These are phyloP conservation scores for Skeletonema grethae DNA, from an alignment of 108 stramenopile genomes.

Conservation along the genomic window DNA sequence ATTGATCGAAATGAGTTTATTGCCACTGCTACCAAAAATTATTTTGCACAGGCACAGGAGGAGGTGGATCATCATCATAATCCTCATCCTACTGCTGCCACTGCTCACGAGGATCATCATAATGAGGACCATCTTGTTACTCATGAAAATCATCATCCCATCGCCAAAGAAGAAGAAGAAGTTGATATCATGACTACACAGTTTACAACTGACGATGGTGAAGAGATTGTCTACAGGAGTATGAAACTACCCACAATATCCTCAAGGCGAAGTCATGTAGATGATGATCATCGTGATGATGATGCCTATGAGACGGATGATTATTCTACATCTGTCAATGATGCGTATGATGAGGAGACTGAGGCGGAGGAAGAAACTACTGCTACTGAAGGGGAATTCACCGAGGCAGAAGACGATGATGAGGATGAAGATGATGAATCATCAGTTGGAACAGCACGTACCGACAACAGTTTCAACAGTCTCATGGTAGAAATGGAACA, in stretches of 20 bases:
- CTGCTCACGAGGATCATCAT: too few species aligned
- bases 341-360: not conserved
- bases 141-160: too few species aligned
- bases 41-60: too few species aligned
- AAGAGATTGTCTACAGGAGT: not conserved
- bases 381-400: not conserved
- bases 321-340: not conserved
- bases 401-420: not conserved
- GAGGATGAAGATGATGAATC: not conserved
- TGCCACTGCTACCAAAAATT: too few species aligned
- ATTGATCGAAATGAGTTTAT: too few species aligned
- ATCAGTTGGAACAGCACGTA: not conserved
- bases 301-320: not conserved
- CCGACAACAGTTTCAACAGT: not conserved
- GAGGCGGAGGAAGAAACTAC: not conserved
- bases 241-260: not conserved
- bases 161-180: too few species aligned
- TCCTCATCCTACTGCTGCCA: too few species aligned
- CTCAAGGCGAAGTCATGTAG: not conserved
- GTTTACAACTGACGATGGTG: not conserved
- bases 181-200: too few species aligned
- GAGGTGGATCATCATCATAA: too few species aligned
- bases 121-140: too few species aligned
- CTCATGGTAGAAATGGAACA: not conserved
- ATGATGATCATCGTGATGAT: constrained; percentile 1